A percentile compares a stretch with the other conserved stretches of the same genome.
Evolutionary conservation across 2,329 filamentous ascomycete genomes (phyloP).

Genomic region (Byssothecium circinans): DNA sequence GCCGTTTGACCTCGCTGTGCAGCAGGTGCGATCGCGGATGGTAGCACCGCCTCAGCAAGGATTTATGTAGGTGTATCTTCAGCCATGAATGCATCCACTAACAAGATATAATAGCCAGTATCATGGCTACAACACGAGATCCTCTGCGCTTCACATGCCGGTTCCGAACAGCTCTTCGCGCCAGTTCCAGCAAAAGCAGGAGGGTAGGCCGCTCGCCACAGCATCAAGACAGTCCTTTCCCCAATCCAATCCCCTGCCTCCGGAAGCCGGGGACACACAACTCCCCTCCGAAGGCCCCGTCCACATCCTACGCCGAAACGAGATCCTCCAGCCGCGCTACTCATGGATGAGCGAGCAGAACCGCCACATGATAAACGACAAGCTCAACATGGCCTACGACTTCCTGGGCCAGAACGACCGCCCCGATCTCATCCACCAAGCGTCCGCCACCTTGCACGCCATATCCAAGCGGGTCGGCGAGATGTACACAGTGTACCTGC

Average conservation of each 20-base stretch:
- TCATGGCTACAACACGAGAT: background rate
- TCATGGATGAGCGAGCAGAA: background rate
- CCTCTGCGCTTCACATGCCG: background rate
- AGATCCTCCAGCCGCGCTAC: conserved; percentile 1
- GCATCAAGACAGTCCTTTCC: background rate
- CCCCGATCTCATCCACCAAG: background rate
- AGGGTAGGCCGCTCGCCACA: background rate
- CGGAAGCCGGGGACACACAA: background rate
- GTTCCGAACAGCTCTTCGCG: background rate
- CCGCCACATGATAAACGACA: background rate
- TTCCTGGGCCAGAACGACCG: background rate
- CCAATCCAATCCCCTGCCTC: background rate
- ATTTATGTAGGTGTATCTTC: background rate
- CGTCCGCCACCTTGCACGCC: background rate
- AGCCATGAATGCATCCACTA: background rate
- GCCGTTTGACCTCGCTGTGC: background rate
- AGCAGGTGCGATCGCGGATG: background rate
- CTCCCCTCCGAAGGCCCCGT: background rate
- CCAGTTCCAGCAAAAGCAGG: background rate
- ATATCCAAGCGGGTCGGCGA: background rate
- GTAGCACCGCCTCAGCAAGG: background rate
- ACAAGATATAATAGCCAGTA: background rate
- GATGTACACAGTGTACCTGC: background rate
- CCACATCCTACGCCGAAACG: background rate
- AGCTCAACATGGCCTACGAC: background rate